Percentiles rank a stretch among this genome's conserved stretches.
Evolutionary conservation across 192 early-diverging fungal genomes (phyloP).

Genomic region (Entomortierella parvispora): DNA sequence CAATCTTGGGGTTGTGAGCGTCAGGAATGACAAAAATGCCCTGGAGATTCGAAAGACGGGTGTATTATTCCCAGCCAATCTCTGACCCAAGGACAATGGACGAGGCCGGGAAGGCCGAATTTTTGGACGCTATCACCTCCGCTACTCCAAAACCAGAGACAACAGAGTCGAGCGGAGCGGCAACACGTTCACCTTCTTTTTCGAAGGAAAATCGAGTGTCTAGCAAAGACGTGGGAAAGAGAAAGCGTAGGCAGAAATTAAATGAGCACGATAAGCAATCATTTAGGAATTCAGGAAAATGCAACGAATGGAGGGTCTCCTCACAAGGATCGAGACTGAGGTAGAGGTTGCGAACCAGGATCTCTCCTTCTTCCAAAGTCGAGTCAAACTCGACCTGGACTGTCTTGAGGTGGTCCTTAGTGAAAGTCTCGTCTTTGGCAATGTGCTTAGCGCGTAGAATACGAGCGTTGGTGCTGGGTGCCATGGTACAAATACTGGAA

Average conservation of each 20-base stretch:
- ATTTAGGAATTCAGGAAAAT: too few relatives aligned
- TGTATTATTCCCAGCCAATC: constrained; percentile 67
- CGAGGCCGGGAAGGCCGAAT: constrained; percentile 61
- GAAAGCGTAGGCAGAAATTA: neutral
- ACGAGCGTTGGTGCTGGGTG: constrained; percentile 16
- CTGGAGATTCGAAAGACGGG: constrained; percentile 45
- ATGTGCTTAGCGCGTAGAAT: constrained; percentile 10
- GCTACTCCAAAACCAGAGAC: constrained; percentile 69
- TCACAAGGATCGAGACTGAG: constrained; percentile 23
- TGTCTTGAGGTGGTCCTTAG: constrained; percentile 2
- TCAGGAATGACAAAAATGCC: constrained; percentile 53
- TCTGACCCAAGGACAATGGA: constrained; percentile 64
- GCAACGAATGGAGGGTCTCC: too few relatives aligned
- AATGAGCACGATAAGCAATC: neutral
- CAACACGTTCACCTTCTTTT: neutral
- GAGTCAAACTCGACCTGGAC: constrained; percentile 6
- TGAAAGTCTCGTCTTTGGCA: neutral
- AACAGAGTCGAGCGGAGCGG: constrained; percentile 65
- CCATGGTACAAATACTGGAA: constrained; percentile 2
- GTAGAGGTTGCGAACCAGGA: constrained; percentile 29
- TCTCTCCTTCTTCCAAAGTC: constrained; percentile 10
- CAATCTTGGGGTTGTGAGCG: constrained; percentile 52
- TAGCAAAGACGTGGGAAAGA: neutral
- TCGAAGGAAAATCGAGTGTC: constrained; percentile 1
- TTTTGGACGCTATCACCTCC: constrained; percentile 72